Conservation (phyloP, 352 stramenopile genomes). For the Saprolegnia parasitica region DNA sequence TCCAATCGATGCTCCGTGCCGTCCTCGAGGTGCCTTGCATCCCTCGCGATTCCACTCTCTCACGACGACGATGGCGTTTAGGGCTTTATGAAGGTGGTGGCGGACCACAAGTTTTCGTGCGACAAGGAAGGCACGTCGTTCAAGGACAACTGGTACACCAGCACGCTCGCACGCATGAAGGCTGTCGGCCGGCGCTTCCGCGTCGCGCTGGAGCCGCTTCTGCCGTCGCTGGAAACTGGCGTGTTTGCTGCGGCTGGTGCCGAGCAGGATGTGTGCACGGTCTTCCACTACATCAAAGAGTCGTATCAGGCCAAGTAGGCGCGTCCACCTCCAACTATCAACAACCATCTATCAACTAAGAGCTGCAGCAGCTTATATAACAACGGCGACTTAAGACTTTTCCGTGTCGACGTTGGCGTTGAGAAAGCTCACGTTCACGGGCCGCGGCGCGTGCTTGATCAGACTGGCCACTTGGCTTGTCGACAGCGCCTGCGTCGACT, state of each 20-base stretch:
- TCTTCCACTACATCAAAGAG: conserved; percentile 67
- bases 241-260: conserved; percentile 51
- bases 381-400: too few species aligned
- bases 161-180: conserved; percentile 66
- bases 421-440: not conserved
- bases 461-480: not conserved
- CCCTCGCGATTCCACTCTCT: too few species aligned
- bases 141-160: conserved; percentile 79
- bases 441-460: not conserved
- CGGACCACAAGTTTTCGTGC: conserved; percentile 72
- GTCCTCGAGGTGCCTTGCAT: conserved; percentile 33
- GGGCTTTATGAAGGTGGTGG: conserved; percentile 66
- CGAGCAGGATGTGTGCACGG: conserved; percentile 64
- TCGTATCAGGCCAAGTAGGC: conserved; percentile 43
- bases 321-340: too few species aligned
- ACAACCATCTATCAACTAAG: not conserved
- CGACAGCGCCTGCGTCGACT: not conserved
- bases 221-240: conserved; percentile 46
- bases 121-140: conserved; percentile 63
- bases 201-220: conserved; percentile 45
- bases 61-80: conserved; percentile 41
- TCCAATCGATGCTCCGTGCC: conserved; percentile 41
- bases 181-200: conserved; percentile 56
- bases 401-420: not conserved
- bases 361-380: not conserved